Evolutionary conservation across 2,329 filamentous ascomycete species (phyloP).

Genomic region (Alternaria sp.): DNA sequence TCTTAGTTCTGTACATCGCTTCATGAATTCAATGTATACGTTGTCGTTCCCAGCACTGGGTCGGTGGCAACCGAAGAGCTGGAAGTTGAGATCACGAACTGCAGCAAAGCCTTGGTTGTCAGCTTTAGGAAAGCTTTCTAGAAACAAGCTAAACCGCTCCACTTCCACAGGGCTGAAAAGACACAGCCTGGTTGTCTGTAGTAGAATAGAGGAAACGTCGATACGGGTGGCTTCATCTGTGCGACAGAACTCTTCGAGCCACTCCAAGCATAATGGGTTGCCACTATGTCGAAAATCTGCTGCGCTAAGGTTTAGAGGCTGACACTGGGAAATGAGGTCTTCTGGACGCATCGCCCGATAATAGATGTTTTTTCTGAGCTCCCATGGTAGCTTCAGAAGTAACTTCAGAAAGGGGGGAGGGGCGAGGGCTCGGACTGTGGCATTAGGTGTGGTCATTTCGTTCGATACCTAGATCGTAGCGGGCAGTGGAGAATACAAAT

Average conservation of each 20-base stretch:
- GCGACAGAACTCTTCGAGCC: conserved; percentile 12
- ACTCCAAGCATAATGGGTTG: conserved; percentile 3
- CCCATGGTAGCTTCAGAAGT: conserved; percentile 9
- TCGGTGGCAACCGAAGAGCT: conserved; percentile 9
- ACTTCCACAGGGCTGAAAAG: conserved; percentile 8
- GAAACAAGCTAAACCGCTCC: background rate
- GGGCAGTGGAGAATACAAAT: background rate
- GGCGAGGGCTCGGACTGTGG: background rate
- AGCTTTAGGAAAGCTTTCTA: conserved; percentile 1
- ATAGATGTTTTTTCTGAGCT: conserved; percentile 15
- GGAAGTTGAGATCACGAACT: conserved; percentile 10
- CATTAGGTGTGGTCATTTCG: background rate
- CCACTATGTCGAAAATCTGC: background rate
- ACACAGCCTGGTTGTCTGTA: conserved; percentile 4
- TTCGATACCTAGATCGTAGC: background rate
- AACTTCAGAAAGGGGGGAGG: conserved; percentile 3
- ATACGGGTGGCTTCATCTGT: conserved; percentile 15
- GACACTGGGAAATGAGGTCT: background rate
- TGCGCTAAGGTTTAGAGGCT: conserved; percentile 1
- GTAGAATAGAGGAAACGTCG: conserved; percentile 11
- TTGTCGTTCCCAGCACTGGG: background rate
- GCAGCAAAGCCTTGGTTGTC: conserved; percentile 5
- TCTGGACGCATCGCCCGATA: background rate
- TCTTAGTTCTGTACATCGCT: background rate
- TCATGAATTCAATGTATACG: conserved; percentile 9